Evolutionary conservation across 2,329 filamentous ascomycete genomes (phyloP), one percentile per base, ranked within the genome.

Genomic region (Neofusicoccum ribis): DNA sequence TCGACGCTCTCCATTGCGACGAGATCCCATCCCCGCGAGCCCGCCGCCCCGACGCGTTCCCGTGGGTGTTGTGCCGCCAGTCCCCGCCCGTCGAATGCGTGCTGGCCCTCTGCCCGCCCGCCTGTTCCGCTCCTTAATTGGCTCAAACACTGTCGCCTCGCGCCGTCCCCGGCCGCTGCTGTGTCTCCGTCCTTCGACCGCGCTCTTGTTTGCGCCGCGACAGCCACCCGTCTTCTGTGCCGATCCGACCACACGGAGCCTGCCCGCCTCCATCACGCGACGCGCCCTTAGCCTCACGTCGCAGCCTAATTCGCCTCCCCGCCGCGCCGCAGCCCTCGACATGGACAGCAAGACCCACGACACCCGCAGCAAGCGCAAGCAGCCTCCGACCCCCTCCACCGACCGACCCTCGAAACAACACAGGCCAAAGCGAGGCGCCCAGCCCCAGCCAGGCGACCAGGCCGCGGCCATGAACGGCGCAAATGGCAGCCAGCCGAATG

Each of bases 351-450:
- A 59, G 44, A 64, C n/a, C 51, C 63, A 59, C 46, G 54, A 60
- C 63, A 83, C 77, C 69, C 76, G 81, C 69, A 74, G 78, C 52
- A 87, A 87, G 77, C 84, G 85, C 74, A 86, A 86, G 76, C 83
- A 82, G 71, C 84, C 82, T 68, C 81, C 83, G 15, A 77, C 81
- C 23, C 77, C 82, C 41, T 75, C 77, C 64, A 76, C 77, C 56
- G 83, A 86, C 66, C 82, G 84, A 63, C 84, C 85, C 1, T 76
- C 82, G 68, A 87, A 87, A 75, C 84, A 86, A 65, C 77, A 84
- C 63, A 84, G 82, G 69, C 79, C 82, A 15, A 82, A 85, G 68
- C 68, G 68, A 17, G 73, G 80, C 74, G 63, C 69, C 63, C 20
- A 70, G 72, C n/a, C 34, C 15, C 31, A 71, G 76, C 47, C 80